Evolutionary conservation across 441 rosid genomes (phyloP).

Genomic region (Pelargonium cotyledonis): DNA sequence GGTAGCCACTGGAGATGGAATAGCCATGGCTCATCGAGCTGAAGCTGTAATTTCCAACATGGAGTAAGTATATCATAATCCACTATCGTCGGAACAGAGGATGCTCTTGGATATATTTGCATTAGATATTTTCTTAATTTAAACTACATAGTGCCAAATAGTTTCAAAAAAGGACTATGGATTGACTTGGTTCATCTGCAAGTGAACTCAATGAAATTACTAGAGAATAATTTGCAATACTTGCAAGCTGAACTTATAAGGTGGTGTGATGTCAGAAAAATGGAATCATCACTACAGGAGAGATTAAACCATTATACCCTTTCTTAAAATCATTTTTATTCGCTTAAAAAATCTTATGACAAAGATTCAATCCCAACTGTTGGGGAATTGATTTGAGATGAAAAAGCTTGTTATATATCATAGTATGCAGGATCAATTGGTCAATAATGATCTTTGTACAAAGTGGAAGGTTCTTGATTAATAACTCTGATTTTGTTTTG

Average conservation of each 20-base stretch:
- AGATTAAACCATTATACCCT: neutral
- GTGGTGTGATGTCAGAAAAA: neutral
- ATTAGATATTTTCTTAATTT: neutral
- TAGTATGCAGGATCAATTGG: neutral
- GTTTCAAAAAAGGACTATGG: neutral
- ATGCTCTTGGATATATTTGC: neutral
- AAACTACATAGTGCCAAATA: neutral
- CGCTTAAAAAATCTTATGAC: neutral
- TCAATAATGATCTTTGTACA: neutral
- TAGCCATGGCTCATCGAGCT: slow-evolving; percentile 95
- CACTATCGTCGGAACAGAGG: neutral
- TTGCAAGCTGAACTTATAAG: neutral
- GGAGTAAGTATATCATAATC: slow-evolving; percentile 61
- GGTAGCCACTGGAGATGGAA: slow-evolving; percentile 99
- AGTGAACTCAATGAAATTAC: neutral
- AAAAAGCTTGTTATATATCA: neutral
- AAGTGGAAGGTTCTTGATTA: neutral
- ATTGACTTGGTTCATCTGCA: neutral
- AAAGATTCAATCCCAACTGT: neutral
- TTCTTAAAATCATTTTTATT: neutral
- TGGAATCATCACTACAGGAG: neutral
- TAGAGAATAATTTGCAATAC: neutral
- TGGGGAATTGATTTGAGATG: neutral
- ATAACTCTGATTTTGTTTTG: slow-evolving; percentile 13
- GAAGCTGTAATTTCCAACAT: slow-evolving; percentile 92